Evolutionary conservation across 805 yeast species (phyloP).

Genomic region (Candida ulmi): DNA sequence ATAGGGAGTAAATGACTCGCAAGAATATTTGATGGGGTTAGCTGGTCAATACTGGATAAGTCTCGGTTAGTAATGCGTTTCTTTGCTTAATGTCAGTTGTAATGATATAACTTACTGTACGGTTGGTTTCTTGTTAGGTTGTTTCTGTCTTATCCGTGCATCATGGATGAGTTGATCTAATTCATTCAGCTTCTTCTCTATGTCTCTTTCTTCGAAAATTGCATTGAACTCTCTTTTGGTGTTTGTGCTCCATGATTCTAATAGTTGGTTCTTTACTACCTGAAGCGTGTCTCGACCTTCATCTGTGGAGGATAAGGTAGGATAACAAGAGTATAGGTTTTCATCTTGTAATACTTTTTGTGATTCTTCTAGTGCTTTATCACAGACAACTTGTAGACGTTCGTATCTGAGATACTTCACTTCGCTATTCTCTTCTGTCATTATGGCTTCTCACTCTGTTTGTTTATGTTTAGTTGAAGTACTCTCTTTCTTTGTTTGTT

Average conservation of each 20-base stretch:
- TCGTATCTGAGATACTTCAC: slow-evolving; percentile 33
- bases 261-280: slow-evolving; percentile 41
- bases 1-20: slow-evolving; percentile 21
- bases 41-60: slow-evolving; percentile 10
- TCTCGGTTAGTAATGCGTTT: no score
- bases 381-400: slow-evolving; percentile 40
- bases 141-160: slow-evolving; percentile 23
- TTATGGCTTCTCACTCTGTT: slow-evolving; percentile 14
- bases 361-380: slow-evolving; percentile 47
- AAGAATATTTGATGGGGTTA: slow-evolving; percentile 15
- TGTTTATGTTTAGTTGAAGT: slow-evolving; percentile 1
- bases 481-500: no score
- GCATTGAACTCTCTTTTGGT: slow-evolving; percentile 43
- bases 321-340: slow-evolving; percentile 45
- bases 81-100: no score
- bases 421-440: neutral
- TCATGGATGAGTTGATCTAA: slow-evolving; percentile 38
- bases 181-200: slow-evolving; percentile 35
- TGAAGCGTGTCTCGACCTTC: slow-evolving; percentile 38
- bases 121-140: neutral
- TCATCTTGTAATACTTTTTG: slow-evolving; percentile 43
- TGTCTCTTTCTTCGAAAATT: slow-evolving; percentile 41
- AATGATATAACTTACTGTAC: slow-evolving; percentile 1
- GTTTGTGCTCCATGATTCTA: slow-evolving; percentile 39
- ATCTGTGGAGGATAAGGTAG: slow-evolving; percentile 35